These are phyloP conservation scores for Notholithocarpus densiflorus DNA, from an alignment of 306 rosid genomes.

Conservation along the genomic window DNA sequence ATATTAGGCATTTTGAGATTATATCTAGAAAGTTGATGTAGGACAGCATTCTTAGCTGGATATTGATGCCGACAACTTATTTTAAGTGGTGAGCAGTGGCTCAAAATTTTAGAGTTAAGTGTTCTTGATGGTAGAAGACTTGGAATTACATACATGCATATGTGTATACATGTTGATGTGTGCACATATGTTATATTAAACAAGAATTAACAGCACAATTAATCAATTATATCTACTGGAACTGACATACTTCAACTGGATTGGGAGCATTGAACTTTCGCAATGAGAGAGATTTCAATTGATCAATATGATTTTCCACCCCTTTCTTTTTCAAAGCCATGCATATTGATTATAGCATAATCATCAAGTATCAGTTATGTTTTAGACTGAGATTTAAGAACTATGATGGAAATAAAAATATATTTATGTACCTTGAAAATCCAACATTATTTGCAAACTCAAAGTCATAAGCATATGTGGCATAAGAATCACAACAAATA, in stretches of 20 bases:
- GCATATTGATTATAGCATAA: neutral
- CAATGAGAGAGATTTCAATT: neutral
- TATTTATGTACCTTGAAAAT: constrained; percentile 67
- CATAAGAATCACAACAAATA: constrained; percentile 95
- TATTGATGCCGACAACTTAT: neutral
- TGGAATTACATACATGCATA: neutral
- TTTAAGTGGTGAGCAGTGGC: neutral
- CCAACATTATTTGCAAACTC: constrained; percentile 82
- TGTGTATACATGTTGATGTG: neutral
- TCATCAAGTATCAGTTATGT: neutral
- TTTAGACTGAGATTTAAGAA: too few relatives aligned
- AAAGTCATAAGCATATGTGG: constrained; percentile 93
- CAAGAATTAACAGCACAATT: neutral
- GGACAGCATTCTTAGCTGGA: neutral
- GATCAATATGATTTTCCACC: neutral
- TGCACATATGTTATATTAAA: neutral
- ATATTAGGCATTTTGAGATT: neutral
- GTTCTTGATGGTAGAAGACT: neutral
- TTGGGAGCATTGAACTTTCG: neutral
- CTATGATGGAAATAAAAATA: neutral
- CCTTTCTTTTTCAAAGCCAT: neutral
- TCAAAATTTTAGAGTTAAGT: neutral
- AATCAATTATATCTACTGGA: neutral
- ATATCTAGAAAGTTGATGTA: neutral
- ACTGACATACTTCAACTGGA: neutral